Evolutionary conservation across 108 stramenopile species (phyloP), one percentile per base, ranked within the genome.

Genomic region (Seminavis robusta): DNA sequence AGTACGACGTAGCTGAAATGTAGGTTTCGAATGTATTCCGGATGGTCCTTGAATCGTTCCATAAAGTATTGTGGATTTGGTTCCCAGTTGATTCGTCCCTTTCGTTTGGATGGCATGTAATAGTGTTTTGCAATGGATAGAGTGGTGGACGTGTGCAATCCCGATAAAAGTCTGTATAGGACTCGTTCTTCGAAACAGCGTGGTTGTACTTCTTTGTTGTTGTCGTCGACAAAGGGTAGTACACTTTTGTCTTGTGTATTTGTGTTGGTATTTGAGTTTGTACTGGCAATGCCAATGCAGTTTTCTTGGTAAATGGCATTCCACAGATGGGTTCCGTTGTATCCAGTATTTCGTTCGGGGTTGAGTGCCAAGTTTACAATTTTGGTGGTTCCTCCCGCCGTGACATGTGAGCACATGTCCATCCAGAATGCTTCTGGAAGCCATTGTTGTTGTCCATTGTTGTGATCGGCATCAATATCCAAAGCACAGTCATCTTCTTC

Each of bases 301-400:
- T 97, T 97, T 67, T 97, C 94, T 52, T 90, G 76, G 59, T 95
- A 95, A 47, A 95, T 92, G 36, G 88, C 86, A 40, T 73, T 82
- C 95, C 94, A 95, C 44, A 94, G 86, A 47, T 92, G 90, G 0
- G 80, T 84, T 0, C 94, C 96, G 49, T 94, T 89, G 80, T 97
- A 97, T 21, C 92, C 94, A 8, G 97, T 98, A 71, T 94, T 94
- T n/a, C 83, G 67, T 58, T 98, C 97, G 0, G 94, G 94, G 61
- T 98, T 98, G 44, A 81, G 45, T 17, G 71, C 65, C 11, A 95
- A 59, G 60, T 98, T 88, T 33, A 98, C 89, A 21, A 91, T 58
- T 40, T 73, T 86, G 56, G 88, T 54, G 2, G 59, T 70, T 0
- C 74, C 83, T 7, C 84, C 85, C 20, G 39, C 49, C 33, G 70